phyloP scores from a whole-genome alignment of 2,329 filamentous ascomycete species.

The Chaetomium globosum region DNA sequence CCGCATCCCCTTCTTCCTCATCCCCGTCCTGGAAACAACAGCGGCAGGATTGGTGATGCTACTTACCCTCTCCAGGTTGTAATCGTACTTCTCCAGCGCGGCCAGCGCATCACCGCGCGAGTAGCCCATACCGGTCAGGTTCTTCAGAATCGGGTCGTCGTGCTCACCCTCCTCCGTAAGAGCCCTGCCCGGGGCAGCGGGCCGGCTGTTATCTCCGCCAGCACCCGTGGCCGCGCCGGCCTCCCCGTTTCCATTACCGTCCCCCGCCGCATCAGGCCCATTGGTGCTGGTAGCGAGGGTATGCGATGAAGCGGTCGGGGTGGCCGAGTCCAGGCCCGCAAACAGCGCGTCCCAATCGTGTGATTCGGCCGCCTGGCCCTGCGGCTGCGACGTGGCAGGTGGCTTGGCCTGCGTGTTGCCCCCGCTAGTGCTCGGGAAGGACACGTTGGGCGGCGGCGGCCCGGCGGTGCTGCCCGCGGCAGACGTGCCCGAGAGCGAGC shows the following conservation, averaged over 20 bases:
- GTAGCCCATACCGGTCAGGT: slow-evolving; percentile 89
- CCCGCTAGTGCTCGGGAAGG: background rate
- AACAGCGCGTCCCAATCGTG: slow-evolving; percentile 98
- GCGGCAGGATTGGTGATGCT: background rate
- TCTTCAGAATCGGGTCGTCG: slow-evolving; percentile 89
- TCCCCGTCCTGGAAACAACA: background rate
- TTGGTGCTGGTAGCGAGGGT: slow-evolving; percentile 31
- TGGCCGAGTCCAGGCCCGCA: slow-evolving; percentile 69
- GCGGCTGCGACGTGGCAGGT: slow-evolving; percentile 27
- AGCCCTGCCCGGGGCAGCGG: slow-evolving; percentile 58
- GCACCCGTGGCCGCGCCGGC: background rate
- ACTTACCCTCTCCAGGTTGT: slow-evolving; percentile 90
- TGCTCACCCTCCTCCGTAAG: slow-evolving; percentile 75
- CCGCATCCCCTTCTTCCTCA: background rate
- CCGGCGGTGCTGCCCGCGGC: slow-evolving; percentile 43
- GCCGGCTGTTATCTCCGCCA: slow-evolving; percentile 27
- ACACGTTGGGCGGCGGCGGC: slow-evolving; percentile 30
- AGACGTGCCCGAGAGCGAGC: slow-evolving; percentile 47
- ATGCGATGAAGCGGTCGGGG: slow-evolving; percentile 40
- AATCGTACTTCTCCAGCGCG: slow-evolving; percentile 92
- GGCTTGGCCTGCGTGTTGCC: background rate
- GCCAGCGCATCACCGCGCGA: slow-evolving; percentile 69
- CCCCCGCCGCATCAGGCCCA: background rate
- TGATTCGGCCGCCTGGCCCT: slow-evolving; percentile 47
- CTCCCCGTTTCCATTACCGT: slow-evolving; percentile 12